Evolutionary conservation across 2,329 filamentous ascomycete species (phyloP).

Genomic region (Bipolaris victoriae): DNA sequence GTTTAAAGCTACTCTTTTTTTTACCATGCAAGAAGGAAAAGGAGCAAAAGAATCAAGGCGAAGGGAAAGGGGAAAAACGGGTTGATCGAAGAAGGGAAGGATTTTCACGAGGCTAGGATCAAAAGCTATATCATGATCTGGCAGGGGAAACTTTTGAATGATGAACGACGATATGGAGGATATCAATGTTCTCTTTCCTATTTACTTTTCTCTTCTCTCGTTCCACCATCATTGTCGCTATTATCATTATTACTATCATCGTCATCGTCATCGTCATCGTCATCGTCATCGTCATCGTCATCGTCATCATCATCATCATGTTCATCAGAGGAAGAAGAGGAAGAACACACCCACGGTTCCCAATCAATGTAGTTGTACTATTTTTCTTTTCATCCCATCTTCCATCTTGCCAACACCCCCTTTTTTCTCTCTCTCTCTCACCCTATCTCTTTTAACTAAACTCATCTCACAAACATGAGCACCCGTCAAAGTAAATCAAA

Average conservation of each 20-base stretch:
- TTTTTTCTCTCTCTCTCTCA: background rate
- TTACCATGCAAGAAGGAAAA: background rate
- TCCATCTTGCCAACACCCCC: background rate
- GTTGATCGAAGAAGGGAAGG: background rate
- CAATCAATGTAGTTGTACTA: conserved; percentile 11
- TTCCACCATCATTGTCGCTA: background rate
- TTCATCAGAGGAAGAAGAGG: no score
- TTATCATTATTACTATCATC: background rate
- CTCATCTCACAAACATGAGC: background rate
- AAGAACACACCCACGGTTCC: background rate
- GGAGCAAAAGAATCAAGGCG: background rate
- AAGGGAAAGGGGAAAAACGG: background rate
- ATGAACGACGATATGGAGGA: background rate
- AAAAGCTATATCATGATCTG: background rate
- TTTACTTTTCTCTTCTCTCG: background rate
- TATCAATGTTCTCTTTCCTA: background rate
- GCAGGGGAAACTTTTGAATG: background rate
- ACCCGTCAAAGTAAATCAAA: no score
- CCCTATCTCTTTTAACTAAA: background rate
- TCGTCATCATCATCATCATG: background rate
- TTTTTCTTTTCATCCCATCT: background rate
- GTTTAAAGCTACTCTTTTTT: background rate
- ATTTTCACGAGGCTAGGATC: background rate
- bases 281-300: background rate
- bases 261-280: background rate